These are phyloP conservation scores for Kwoniella botswanensis DNA, from an alignment of 768 basidiomycete genomes.

Conservation along the genomic window DNA sequence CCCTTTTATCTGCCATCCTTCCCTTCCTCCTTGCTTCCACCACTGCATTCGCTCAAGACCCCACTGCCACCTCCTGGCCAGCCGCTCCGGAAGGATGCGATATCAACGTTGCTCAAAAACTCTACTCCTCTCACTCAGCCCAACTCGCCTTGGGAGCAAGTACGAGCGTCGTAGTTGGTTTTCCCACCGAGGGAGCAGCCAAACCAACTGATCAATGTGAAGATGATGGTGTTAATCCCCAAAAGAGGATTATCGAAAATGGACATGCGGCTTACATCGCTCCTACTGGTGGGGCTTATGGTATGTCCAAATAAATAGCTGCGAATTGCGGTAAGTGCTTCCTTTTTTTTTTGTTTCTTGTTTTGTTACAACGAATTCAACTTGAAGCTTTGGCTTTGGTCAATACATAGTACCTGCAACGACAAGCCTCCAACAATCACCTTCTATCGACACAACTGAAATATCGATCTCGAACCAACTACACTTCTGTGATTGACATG, in stretches of 20 bases:
- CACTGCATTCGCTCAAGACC: neutral
- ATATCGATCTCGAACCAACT: too few species aligned
- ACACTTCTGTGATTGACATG: too few species aligned
- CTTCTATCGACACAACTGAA: too few species aligned
- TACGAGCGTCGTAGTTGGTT: constrained; percentile 14
- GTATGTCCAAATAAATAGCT: neutral
- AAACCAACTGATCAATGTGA: constrained; percentile 10
- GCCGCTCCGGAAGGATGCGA: constrained; percentile 4
- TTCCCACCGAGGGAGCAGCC: constrained; percentile 2
- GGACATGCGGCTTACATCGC: constrained; percentile 4
- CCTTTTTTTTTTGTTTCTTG: too few species aligned
- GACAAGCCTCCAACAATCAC: too few species aligned
- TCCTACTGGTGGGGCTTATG: neutral
- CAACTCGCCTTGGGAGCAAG: neutral
- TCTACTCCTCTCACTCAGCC: constrained; percentile 14
- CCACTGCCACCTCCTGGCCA: neutral
- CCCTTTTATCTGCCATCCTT: neutral
- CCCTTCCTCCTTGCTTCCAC: neutral
- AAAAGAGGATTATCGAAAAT: neutral
- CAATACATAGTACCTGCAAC: too few species aligned
- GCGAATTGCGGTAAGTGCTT: too few species aligned
- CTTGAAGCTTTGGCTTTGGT: too few species aligned
- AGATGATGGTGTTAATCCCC: neutral
- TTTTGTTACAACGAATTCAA: too few species aligned
- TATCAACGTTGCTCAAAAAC: neutral